These are phyloP conservation scores for Neckera pumila DNA, from an alignment of 225 moss, liverwort and hornwort species.

Conservation along the genomic window DNA sequence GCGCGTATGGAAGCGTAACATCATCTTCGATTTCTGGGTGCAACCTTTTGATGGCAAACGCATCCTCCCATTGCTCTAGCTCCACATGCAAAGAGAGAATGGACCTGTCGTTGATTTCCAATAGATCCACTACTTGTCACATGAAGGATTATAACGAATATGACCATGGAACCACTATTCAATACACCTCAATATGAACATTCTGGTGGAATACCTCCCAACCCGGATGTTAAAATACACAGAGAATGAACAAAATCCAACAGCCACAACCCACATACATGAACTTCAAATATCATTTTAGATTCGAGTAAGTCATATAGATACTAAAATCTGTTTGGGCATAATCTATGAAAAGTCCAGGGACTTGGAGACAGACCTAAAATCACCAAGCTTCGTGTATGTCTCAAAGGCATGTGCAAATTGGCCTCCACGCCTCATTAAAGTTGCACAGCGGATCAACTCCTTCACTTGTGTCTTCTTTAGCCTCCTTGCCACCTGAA, in stretches of 20 bases:
- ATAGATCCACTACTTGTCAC: not conserved
- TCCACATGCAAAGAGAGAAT: slow-evolving; percentile 89
- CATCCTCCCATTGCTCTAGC: slow-evolving; percentile 97
- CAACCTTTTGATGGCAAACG: slow-evolving; percentile 68
- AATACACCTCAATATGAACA: not conserved
- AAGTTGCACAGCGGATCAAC: slow-evolving; percentile 52
- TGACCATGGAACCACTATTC: not conserved
- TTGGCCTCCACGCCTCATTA: slow-evolving; percentile 75
- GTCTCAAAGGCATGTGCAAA: slow-evolving; percentile 90
- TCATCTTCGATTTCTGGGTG: slow-evolving; percentile 73
- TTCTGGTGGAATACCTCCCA: not conserved
- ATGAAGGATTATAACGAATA: not conserved
- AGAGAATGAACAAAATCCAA: not conserved
- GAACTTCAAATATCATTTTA: not conserved
- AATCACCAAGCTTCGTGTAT: slow-evolving; percentile 77
- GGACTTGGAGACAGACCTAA: slow-evolving; percentile 29
- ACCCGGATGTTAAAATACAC: not conserved
- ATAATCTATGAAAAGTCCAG: not conserved
- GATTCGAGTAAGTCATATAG: not conserved
- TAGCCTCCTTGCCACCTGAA: slow-evolving; percentile 69
- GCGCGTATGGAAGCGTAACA: slow-evolving; percentile 63
- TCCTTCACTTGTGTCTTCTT: slow-evolving; percentile 69
- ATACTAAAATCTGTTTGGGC: not conserved
- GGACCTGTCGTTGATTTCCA: slow-evolving; percentile 39
- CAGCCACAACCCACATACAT: not conserved